Percentiles rank a stretch among this genome's conserved stretches.
These are phyloP conservation scores for Aegilops umbellulata DNA, from an alignment of 176 grass and related monocot species.

Conservation along the genomic window DNA sequence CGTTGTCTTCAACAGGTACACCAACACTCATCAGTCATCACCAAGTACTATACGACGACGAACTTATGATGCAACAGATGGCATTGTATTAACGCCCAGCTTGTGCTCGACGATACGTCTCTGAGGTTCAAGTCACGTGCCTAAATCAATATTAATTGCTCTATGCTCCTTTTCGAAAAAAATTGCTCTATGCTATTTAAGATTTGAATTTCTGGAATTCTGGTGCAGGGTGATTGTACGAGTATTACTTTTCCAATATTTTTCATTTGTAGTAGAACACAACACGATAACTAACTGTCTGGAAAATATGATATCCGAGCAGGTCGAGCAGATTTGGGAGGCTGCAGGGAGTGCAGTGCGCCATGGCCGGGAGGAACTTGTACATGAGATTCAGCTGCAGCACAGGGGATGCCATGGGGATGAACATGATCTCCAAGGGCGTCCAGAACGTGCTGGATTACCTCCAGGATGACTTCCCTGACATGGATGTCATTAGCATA, in stretches of 20 bases:
- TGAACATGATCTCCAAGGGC: conserved; percentile 98
- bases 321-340: conserved; percentile 91
- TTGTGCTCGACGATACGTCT: neutral
- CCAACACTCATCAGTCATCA: neutral
- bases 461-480: conserved; percentile 74
- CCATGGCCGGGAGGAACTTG: conserved; percentile 85
- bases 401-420: conserved; percentile 97
- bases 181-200: neutral
- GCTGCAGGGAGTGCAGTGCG: conserved; percentile 72
- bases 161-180: too few species aligned
- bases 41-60: neutral
- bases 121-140: neutral
- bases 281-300: neutral
- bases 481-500: conserved; percentile 93
- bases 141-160: neutral
- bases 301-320: conserved; percentile 20
- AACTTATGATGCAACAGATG: neutral
- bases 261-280: neutral
- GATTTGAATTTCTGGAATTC: neutral
- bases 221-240: neutral
- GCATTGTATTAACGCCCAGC: neutral
- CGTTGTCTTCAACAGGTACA: conserved; percentile 81
- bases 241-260: neutral
- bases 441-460: conserved; percentile 89
- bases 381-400: conserved; percentile 92